These are phyloP conservation scores for Nannizzia gypsea DNA, from an alignment of 2,329 filamentous ascomycete species.

Conservation along the genomic window DNA sequence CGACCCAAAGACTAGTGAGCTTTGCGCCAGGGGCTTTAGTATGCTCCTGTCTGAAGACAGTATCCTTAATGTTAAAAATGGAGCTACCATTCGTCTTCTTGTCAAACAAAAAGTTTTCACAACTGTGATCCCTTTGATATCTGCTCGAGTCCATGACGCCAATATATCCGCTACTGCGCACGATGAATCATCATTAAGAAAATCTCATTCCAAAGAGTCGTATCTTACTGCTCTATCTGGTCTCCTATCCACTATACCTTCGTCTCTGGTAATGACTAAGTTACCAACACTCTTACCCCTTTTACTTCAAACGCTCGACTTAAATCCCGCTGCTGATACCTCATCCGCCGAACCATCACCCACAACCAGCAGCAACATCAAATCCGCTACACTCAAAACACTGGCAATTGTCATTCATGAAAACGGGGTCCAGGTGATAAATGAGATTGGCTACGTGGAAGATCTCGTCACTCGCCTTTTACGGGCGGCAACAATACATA, in stretches of 20 bases:
- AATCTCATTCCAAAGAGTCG: conserved; percentile 39
- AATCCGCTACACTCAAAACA: conserved; percentile 49
- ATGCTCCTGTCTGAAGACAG: conserved; percentile 50
- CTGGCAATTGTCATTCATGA: conserved; percentile 48
- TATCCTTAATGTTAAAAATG: conserved; percentile 48
- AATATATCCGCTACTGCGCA: conserved; percentile 21
- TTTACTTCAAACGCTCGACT: conserved; percentile 52
- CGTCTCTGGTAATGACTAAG: conserved; percentile 48
- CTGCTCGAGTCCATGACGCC: conserved; percentile 39
- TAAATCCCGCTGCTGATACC: conserved; percentile 25
- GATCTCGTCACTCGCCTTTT: conserved; percentile 47
- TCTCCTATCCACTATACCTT: conserved; percentile 48
- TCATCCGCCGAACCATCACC: conserved; percentile 16
- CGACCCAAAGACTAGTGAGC: conserved; percentile 37
- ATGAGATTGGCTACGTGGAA: conserved; percentile 44
- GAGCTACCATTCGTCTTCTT: conserved; percentile 49
- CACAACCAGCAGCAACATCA: conserved; percentile 40
- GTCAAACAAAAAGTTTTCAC: conserved; percentile 54
- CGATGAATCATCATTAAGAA: not conserved
- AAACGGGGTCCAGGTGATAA: conserved; percentile 40
- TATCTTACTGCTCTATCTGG: conserved; percentile 54
- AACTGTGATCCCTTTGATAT: conserved; percentile 46
- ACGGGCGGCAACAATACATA: conserved; percentile 29
- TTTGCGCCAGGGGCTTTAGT: conserved; percentile 46
- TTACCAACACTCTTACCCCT: conserved; percentile 47